Conservation (phyloP, 768 basidiomycete species). For the Leccinum barrowsii region DNA sequence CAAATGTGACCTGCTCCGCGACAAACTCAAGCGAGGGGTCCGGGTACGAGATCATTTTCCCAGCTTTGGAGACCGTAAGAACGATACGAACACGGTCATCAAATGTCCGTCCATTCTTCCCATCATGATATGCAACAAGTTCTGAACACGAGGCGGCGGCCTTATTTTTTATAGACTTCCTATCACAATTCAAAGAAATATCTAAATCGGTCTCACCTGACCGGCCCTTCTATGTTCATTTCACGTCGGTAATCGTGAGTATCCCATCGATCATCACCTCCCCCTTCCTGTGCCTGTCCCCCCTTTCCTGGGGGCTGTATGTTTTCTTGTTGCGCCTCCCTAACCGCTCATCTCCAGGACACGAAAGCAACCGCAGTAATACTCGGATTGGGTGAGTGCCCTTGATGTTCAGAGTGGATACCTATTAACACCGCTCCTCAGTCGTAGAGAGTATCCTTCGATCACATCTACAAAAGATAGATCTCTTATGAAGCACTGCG, state of each 20-base stretch:
- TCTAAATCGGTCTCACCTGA: slow-evolving; percentile 58
- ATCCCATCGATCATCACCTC: neutral
- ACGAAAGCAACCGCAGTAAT: slow-evolving; percentile 72
- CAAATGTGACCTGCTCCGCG: slow-evolving; percentile 70
- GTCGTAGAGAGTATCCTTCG: slow-evolving; percentile 75
- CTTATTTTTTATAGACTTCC: slow-evolving; percentile 53
- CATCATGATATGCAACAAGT: neutral
- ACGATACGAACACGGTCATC: slow-evolving; percentile 65
- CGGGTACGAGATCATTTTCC: slow-evolving; percentile 66
- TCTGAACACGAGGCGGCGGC: slow-evolving; percentile 10
- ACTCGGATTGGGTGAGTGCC: slow-evolving; percentile 55
- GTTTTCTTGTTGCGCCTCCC: neutral
- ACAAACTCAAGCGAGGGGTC: slow-evolving; percentile 66
- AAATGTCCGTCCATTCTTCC: slow-evolving; percentile 49
- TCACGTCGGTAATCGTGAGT: slow-evolving; percentile 76
- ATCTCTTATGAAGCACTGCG: slow-evolving; percentile 50
- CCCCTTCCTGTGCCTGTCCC: slow-evolving; percentile 5
- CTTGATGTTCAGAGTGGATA: neutral
- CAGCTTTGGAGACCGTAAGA: slow-evolving; percentile 70
- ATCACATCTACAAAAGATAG: slow-evolving; percentile 64
- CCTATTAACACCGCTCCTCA: slow-evolving; percentile 19
- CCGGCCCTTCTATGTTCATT: slow-evolving; percentile 67
- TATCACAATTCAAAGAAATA: slow-evolving; percentile 77
- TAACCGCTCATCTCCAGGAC: slow-evolving; percentile 46
- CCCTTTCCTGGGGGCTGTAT: neutral